Base-by-base conservation (phyloP, 805 yeast genomes). In the Candida michaelii region DNA sequence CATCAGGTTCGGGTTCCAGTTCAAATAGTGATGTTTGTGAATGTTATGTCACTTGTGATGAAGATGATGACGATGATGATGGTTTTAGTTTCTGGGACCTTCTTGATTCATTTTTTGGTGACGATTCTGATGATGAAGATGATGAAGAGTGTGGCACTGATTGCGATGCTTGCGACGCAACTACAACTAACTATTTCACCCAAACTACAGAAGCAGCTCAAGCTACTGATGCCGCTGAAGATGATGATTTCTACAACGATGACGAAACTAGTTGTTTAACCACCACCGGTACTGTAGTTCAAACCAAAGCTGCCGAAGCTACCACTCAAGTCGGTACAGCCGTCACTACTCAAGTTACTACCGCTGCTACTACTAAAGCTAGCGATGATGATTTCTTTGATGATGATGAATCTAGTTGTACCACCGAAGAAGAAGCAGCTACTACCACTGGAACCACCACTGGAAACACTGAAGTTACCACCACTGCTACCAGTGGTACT, bases 141-240 rank as follows among this genome's bases (percentile, higher is more conserved):
- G 44, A 38, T 37, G 50, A 40, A 16, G 55, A 50, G 27, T 45
- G 49, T 42, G 58, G 50, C 23, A 41, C 42, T n/a, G 48, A 50
- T 36, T 48, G 53, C 44, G 49, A 41, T 30, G 45, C 47, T 39
- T 46, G 52, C 40, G 27, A 19, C 33, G 48, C 47, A n/a, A 36
- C 21, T 12, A 39, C 42, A 9, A 30, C 44, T 13, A 40, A 38
- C 14, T 39, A 30, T 10, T 41, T 37, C 18, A 46, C 44, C 11
- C 46, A 24, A 16, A 32, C 42, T 21, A 34, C 43, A 10, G 44
- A 38, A 10, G 42, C 36, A 23, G 48, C 32, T 16, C 30, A 43
- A 5, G 37, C 35, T 14, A 17, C 42, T 13, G 19, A 31, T 2
- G 44, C 31, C 19, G 46, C 25, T 13, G 23, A 36, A 14, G 46